Evolutionary conservation across 2,329 filamentous ascomycete genomes (phyloP).

Genomic region (Leptographium flavum): DNA sequence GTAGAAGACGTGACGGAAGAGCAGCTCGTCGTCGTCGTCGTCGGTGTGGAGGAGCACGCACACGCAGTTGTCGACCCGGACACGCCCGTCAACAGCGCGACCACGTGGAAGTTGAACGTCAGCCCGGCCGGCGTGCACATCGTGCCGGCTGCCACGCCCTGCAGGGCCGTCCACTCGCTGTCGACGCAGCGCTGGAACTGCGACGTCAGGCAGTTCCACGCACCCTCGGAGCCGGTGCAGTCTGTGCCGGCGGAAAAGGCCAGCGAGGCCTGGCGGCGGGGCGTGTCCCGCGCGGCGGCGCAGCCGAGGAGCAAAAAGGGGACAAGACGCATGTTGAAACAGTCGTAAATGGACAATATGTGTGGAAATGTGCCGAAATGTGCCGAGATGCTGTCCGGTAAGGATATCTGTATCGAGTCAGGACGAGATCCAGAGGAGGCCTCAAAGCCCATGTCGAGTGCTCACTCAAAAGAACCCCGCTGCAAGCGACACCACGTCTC

Average conservation of each 20-base stretch:
- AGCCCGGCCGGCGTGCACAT: conserved; percentile 28
- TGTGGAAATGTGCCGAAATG: no score
- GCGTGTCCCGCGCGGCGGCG: no score
- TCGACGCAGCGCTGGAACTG: conserved; percentile 36
- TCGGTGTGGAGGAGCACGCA: neutral
- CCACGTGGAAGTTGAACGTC: conserved; percentile 23
- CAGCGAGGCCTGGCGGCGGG: neutral
- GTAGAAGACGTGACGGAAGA: neutral
- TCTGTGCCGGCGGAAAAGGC: conserved; percentile 17
- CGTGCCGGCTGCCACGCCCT: conserved; percentile 29
- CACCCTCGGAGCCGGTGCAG: conserved; percentile 31
- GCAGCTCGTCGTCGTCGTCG: neutral
- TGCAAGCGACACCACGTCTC: no score
- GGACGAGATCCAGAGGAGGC: no score
- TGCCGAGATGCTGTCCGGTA: neutral
- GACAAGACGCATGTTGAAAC: no score
- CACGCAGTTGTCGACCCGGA: neutral
- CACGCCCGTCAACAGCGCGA: neutral
- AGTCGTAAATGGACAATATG: no score
- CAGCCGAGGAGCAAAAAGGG: neutral
- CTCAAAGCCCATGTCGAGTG: no score
- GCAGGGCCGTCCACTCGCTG: conserved; percentile 30
- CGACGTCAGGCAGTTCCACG: conserved; percentile 37
- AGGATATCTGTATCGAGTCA: no score
- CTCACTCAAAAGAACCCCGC: no score